Evolutionary conservation across 371 early-diverging fungal genomes (phyloP).

Genomic region (Circinella minor): DNA sequence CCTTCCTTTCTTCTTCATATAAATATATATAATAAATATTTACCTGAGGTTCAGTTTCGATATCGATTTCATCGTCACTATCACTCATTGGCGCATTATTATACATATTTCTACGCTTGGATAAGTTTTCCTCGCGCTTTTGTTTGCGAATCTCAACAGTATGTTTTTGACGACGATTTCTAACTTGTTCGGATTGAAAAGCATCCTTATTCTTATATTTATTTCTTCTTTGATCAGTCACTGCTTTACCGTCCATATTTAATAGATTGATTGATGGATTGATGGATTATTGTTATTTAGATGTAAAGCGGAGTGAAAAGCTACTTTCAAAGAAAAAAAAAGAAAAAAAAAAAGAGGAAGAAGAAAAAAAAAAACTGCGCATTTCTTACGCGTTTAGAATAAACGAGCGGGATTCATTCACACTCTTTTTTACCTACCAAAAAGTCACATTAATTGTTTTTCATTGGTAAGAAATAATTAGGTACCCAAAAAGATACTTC

Average conservation of each 20-base stretch:
- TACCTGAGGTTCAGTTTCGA: conserved; percentile 55
- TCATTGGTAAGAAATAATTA: too few species aligned
- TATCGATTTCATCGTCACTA: conserved; percentile 81
- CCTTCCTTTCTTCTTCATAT: too few species aligned
- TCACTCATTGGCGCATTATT: conserved; percentile 65
- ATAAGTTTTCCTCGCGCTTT: conserved; percentile 92
- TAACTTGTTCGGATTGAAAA: conserved; percentile 91
- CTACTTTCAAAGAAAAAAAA: not conserved
- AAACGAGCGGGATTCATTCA: not conserved
- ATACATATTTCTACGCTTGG: conserved; percentile 87
- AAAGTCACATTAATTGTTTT: too few species aligned
- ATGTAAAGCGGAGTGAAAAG: too few species aligned
- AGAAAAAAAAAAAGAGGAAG: conserved; percentile 10
- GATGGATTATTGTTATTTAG: too few species aligned
- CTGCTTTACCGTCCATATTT: too few species aligned
- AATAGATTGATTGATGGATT: too few species aligned
- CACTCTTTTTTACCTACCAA: not conserved
- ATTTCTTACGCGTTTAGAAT: not conserved
- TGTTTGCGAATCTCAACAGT: conserved; percentile 94
- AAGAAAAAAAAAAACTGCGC: conserved; percentile 5
- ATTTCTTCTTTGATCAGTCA: not conserved
- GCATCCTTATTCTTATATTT: conserved; percentile 34
- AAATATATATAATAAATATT: not conserved
- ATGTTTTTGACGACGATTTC: conserved; percentile 92
- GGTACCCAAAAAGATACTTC: too few species aligned